These are phyloP conservation scores for Collybiopsis luxurians DNA, from an alignment of 768 basidiomycete species.

Conservation along the genomic window DNA sequence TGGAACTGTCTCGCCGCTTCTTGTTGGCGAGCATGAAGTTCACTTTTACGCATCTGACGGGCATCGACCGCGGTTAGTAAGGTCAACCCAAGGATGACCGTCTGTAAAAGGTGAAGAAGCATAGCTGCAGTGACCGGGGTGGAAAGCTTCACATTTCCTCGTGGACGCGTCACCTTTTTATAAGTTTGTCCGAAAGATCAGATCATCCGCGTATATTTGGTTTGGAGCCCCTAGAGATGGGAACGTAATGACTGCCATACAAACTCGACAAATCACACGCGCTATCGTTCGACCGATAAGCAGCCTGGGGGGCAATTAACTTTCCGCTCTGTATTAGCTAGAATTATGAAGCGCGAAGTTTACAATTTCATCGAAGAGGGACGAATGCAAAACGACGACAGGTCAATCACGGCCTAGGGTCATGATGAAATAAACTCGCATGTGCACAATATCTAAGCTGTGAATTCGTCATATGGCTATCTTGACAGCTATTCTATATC, in stretches of 20 bases:
- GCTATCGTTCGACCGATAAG: too few relatives aligned
- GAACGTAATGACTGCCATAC: too few relatives aligned
- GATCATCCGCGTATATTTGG: too few relatives aligned
- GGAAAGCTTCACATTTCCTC: not conserved
- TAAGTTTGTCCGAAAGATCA: too few relatives aligned
- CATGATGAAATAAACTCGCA: not conserved
- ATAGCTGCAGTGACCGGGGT: not conserved
- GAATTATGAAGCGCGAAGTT: too few relatives aligned
- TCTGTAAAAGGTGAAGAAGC: not conserved
- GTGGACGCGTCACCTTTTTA: not conserved
- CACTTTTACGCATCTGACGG: conserved; percentile 24
- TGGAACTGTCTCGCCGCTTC: conserved; percentile 28
- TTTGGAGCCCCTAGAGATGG: too few relatives aligned
- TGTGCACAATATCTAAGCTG: not conserved
- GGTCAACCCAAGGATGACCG: not conserved
- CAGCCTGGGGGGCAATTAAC: too few relatives aligned
- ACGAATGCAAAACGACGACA: too few relatives aligned
- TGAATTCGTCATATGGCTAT: not conserved
- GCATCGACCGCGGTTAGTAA: conserved; percentile 6
- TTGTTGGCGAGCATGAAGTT: conserved; percentile 24
- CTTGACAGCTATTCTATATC: not conserved
- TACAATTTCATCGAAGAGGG: too few relatives aligned
- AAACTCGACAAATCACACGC: too few relatives aligned
- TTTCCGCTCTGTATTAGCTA: too few relatives aligned
- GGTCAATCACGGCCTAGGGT: too few relatives aligned